These are phyloP conservation scores for Mycena polygramma DNA, from an alignment of 768 basidiomycete genomes.

Conservation along the genomic window DNA sequence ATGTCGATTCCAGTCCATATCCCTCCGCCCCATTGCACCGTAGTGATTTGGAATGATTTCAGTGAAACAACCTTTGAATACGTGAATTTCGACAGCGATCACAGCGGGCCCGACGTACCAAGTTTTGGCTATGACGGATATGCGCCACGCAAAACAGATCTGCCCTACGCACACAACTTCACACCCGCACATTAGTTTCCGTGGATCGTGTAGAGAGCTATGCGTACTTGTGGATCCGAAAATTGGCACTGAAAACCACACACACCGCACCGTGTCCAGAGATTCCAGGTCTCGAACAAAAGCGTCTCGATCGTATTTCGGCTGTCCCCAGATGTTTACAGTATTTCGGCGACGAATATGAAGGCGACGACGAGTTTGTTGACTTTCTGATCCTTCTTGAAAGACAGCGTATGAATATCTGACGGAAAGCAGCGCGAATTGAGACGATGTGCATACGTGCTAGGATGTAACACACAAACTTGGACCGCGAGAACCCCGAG, in stretches of 20 bases:
- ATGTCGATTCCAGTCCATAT: constrained; percentile 21
- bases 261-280: constrained; percentile 33
- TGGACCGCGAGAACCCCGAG: too few species aligned
- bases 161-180: constrained; percentile 40
- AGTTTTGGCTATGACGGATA: constrained; percentile 33
- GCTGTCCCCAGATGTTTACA: constrained; percentile 35
- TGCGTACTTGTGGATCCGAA: constrained; percentile 34
- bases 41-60: constrained; percentile 3
- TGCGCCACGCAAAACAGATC: constrained; percentile 42
- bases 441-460: too few species aligned
- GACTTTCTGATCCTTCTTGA: too few species aligned
- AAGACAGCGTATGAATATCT: too few species aligned
- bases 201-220: neutral
- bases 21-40: constrained; percentile 10
- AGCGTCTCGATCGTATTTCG: constrained; percentile 38
- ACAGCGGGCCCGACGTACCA: constrained; percentile 31
- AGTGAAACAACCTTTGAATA: too few species aligned
- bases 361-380: too few species aligned
- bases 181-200: neutral
- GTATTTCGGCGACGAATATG: too few species aligned
- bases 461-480: too few species aligned
- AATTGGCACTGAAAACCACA: constrained; percentile 40
- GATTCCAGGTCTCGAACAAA: constrained; percentile 23
- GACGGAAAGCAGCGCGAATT: too few species aligned
- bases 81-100: constrained; percentile 21